A percentile compares a stretch with the other conserved stretches of the same genome.
These are phyloP conservation scores for Mucuna pruriens DNA, from an alignment of 306 rosid genomes.

Conservation along the genomic window DNA sequence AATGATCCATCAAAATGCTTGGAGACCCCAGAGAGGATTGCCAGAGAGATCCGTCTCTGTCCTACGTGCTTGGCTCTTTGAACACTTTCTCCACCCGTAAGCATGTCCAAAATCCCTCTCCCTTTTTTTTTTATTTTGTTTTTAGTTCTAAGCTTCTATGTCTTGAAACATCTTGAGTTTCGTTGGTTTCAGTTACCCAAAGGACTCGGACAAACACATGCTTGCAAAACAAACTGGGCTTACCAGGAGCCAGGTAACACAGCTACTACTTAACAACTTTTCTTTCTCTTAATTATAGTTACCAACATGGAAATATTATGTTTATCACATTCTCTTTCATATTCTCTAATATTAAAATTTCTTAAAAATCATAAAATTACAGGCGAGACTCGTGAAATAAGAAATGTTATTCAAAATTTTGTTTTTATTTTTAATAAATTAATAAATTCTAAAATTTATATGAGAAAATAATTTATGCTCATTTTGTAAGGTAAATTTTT, in stretches of 20 bases:
- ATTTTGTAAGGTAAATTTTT: too few relatives aligned
- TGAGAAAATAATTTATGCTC: too few relatives aligned
- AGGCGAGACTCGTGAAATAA: too few relatives aligned
- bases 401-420: too few relatives aligned
- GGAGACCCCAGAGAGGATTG: conserved; percentile 99
- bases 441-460: too few relatives aligned
- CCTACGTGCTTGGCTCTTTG: conserved; percentile 99
- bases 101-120: conserved; percentile 17
- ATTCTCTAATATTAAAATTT: too few relatives aligned
- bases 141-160: too few relatives aligned
- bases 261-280: not conserved
- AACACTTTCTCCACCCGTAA: conserved; percentile 99
- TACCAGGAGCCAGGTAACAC: conserved; percentile 87
- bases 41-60: conserved; percentile 97
- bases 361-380: too few relatives aligned
- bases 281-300: not conserved
- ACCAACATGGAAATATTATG: too few relatives aligned
- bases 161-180: conserved; percentile 14
- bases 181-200: conserved; percentile 72
- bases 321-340: too few relatives aligned
- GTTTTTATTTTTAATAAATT: too few relatives aligned
- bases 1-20: conserved; percentile 98
- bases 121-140: too few relatives aligned
- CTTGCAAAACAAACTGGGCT: conserved; percentile 98
- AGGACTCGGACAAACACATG: conserved; percentile 95